Conservation (phyloP, 495 filamentous ascomycete species). For the Daldinia concentrica region DNA sequence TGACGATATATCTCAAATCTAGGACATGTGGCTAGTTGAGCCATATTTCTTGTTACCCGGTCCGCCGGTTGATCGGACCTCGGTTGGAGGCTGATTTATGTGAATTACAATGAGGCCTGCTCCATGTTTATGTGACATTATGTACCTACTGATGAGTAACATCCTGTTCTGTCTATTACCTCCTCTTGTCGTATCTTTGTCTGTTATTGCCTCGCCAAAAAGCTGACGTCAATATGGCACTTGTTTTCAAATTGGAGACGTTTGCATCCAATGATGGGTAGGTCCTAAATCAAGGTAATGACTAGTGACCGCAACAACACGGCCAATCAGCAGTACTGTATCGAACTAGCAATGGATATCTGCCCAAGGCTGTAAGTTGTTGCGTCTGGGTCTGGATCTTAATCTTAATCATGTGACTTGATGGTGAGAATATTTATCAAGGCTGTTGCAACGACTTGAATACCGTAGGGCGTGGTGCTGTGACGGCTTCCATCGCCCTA, state of each 20-base stretch:
- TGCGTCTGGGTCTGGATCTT: too few relatives aligned
- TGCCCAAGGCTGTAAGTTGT: conserved; percentile 23
- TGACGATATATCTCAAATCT: conserved; percentile 20
- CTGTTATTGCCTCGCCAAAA: conserved; percentile 1
- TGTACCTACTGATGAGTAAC: conserved; percentile 9
- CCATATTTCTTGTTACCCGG: conserved; percentile 17
- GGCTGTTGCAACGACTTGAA: neutral
- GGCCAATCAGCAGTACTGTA: conserved; percentile 28
- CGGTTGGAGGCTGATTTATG: conserved; percentile 28
- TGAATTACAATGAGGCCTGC: conserved; percentile 21
- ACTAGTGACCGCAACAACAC: neutral
- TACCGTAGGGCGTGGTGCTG: conserved; percentile 6
- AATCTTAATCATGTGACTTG: conserved; percentile 36
- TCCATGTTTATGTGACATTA: conserved; percentile 16
- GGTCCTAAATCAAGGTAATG: neutral
- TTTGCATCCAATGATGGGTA: conserved; percentile 14
- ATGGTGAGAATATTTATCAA: conserved; percentile 3
- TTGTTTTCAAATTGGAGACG: conserved; percentile 4
- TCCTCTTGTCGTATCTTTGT: neutral
- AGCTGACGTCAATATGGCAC: conserved; percentile 18
- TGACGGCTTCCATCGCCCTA: conserved; percentile 3
- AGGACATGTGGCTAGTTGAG: conserved; percentile 15
- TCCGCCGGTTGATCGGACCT: conserved; percentile 35
- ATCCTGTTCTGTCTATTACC: conserved; percentile 1
- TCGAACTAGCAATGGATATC: conserved; percentile 2